Evolutionary conservation across 345 rosid species (phyloP), one percentile per base, ranked within the genome.

Genomic region (Arabidopsis thaliana): DNA sequence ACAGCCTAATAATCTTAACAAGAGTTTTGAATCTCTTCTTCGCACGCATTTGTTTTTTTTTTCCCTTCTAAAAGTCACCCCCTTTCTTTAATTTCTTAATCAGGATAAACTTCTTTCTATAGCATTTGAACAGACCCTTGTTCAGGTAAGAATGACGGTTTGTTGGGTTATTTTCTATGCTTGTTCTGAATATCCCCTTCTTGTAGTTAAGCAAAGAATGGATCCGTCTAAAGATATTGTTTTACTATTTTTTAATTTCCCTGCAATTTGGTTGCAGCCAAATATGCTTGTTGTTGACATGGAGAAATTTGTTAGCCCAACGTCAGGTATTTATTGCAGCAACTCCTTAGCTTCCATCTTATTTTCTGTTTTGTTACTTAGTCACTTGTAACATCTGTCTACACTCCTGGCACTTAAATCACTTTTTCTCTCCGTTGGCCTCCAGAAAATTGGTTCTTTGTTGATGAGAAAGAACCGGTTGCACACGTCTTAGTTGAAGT

Each of bases 241-340:
- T 28, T 11, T 16, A 20, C 44, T 36, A 0, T 66, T 71, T 33
- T 16, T 68, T 59, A 23, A 13, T 14, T 57, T 65, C 22, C 2
- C 38, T 72, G 33, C 28, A 37, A 24, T 56, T 22, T 75, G 38
- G 51, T 75, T 81, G 73, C 88, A 95, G 99, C 99, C 99, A 53
- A 95, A 95, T 81, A 95, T 95, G 98, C 88, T 95, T 51, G 99
- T 95, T 70, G 96, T 89, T 75, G 97, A 95, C 69, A 67, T 92
- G 81, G 96, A 89, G 84, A 95, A 95, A 78, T 85, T 95, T 56
- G 85, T 78, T 58, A 80, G 92, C 70, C 79, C 90, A 42, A 51
- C 79, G 33, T 75, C 84, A 84, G 94, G 97, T 87, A 79, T 33
- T 8, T 4, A 16, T 20, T 53, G 34, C 72, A 59, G 62, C 38